These are phyloP conservation scores for Colletotrichum incanum DNA, from an alignment of 2,329 filamentous ascomycete species.

Conservation along the genomic window DNA sequence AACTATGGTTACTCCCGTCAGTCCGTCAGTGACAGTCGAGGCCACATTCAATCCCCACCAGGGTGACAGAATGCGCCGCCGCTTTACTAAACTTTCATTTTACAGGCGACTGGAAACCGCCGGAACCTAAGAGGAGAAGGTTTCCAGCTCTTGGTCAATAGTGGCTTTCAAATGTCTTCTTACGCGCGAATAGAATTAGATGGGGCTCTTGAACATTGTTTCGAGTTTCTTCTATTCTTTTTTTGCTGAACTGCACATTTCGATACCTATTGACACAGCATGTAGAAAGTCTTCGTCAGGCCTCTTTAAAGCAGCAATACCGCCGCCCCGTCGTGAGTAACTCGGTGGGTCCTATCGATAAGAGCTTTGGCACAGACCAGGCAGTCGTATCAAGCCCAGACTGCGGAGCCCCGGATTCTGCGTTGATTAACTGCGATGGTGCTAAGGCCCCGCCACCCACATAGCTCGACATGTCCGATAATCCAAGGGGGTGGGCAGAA, in stretches of 20 bases:
- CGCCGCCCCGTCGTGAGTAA: conserved; percentile 34
- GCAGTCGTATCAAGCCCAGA: conserved; percentile 1
- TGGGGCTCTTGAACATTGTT: neutral
- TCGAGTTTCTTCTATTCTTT: neutral
- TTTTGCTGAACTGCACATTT: neutral
- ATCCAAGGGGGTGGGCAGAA: neutral
- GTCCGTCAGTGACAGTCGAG: conserved; percentile 32
- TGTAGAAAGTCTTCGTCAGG: neutral
- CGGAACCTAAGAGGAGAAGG: neutral
- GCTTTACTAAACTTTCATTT: conserved; percentile 13
- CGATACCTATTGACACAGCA: neutral
- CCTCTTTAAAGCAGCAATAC: conserved; percentile 29
- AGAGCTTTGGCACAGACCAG: conserved; percentile 44
- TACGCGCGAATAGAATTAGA: rapidly evolving
- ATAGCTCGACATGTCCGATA: neutral
- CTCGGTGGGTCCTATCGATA: conserved; percentile 44
- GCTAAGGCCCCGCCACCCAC: conserved; percentile 7
- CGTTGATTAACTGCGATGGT: neutral
- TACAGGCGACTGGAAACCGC: neutral
- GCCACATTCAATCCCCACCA: conserved; percentile 7
- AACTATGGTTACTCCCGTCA: neutral
- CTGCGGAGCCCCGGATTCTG: conserved; percentile 26
- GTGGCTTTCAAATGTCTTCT: too few relatives aligned
- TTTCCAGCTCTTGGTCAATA: neutral
- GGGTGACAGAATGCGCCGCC: conserved; percentile 23